Conservation (phyloP, 306 rosid species). For the Prunus kanzakura region DNA sequence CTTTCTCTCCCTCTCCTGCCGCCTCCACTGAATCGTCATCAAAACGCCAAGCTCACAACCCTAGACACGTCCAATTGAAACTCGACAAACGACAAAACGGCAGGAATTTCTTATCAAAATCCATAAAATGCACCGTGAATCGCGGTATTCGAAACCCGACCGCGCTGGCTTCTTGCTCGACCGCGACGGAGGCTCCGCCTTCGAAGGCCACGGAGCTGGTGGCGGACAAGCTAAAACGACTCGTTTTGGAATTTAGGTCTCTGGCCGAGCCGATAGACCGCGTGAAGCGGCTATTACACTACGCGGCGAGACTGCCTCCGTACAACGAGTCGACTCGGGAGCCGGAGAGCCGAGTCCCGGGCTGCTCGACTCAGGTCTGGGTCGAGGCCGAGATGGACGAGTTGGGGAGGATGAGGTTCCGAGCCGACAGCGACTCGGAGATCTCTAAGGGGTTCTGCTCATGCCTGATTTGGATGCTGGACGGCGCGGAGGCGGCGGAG, state of each 20-base stretch:
- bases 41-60: neutral
- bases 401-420: slow-evolving; percentile 49
- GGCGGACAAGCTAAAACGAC: slow-evolving; percentile 27
- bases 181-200: neutral
- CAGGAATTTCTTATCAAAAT: neutral
- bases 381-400: slow-evolving; percentile 52
- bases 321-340: slow-evolving; percentile 27
- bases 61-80: neutral
- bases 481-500: slow-evolving; percentile 58
- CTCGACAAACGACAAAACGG: neutral
- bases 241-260: slow-evolving; percentile 53
- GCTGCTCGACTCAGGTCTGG: slow-evolving; percentile 78
- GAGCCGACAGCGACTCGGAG: slow-evolving; percentile 84
- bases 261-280: slow-evolving; percentile 66
- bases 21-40: neutral
- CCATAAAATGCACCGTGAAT: slow-evolving; percentile 7
- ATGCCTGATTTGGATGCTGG: slow-evolving; percentile 63
- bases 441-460: slow-evolving; percentile 76
- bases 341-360: slow-evolving; percentile 50
- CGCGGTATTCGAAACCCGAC: slow-evolving; percentile 6
- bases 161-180: neutral
- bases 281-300: slow-evolving; percentile 60
- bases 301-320: slow-evolving; percentile 57
- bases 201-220: slow-evolving; percentile 2
- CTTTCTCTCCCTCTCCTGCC: neutral